These are phyloP conservation scores for Erigeron philadelphicus DNA, from an alignment of 140 eudicot species.

Conservation along the genomic window DNA sequence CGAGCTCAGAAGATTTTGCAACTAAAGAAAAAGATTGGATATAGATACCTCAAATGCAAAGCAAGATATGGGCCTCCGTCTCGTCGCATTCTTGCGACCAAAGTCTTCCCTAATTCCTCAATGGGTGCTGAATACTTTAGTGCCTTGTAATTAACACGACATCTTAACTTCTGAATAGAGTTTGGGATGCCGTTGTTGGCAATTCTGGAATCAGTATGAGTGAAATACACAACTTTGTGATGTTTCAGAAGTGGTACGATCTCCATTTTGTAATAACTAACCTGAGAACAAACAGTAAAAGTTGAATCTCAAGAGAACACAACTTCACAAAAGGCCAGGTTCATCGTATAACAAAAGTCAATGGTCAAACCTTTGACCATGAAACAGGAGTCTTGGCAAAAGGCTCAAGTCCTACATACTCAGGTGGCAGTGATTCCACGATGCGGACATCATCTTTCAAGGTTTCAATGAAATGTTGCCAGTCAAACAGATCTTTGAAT, in stretches of 20 bases:
- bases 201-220: conserved; percentile 90
- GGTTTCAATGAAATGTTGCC: conserved; percentile 86
- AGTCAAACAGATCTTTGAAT: conserved; percentile 93
- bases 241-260: conserved; percentile 90
- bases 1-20: background rate
- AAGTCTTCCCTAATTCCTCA: conserved; percentile 66
- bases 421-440: conserved; percentile 68
- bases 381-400: conserved; percentile 91
- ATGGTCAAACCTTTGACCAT: conserved; percentile 84
- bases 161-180: conserved; percentile 84
- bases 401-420: conserved; percentile 71
- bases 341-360: background rate
- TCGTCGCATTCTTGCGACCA: conserved; percentile 81
- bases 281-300: conserved; percentile 45
- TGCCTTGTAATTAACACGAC: conserved; percentile 83
- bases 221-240: conserved; percentile 88
- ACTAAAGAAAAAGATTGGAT: background rate
- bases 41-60: conserved; percentile 73
- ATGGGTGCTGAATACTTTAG: conserved; percentile 77
- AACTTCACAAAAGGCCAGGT: background rate
- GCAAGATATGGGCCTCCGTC: conserved; percentile 78
- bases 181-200: conserved; percentile 82
- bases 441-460: conserved; percentile 79
- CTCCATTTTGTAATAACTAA: conserved; percentile 74
- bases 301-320: conserved; percentile 5